A percentile compares a stretch with the other conserved stretches of the same genome.
Conservation (phyloP, 2,329 filamentous ascomycete genomes). For the Fonsecaea nubica region DNA sequence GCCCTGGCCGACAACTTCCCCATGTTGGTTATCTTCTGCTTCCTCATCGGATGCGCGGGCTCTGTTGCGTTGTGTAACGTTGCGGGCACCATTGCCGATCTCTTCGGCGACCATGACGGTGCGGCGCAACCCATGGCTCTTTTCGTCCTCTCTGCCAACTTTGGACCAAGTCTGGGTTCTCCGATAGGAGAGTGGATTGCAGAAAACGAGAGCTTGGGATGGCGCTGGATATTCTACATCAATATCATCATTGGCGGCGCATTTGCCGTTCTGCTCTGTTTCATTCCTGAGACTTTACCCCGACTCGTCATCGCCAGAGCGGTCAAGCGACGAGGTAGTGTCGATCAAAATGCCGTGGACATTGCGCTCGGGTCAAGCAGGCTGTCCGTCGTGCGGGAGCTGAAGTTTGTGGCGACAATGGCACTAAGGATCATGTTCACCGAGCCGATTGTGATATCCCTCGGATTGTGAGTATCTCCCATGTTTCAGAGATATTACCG, state of each 20-base stretch:
- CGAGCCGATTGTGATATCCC: constrained; percentile 50
- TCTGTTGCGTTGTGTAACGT: constrained; percentile 49
- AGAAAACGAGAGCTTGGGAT: constrained; percentile 46
- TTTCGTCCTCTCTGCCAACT: constrained; percentile 51
- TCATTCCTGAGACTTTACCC: constrained; percentile 52
- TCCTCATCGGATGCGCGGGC: constrained; percentile 47
- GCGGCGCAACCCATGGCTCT: constrained; percentile 54
- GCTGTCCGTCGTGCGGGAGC: constrained; percentile 49
- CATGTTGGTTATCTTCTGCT: constrained; percentile 50
- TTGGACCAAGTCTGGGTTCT: constrained; percentile 51
- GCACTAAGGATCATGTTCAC: constrained; percentile 53
- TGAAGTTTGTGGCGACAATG: constrained; percentile 52
- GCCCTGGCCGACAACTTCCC: constrained; percentile 47
- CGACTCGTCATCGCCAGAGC: constrained; percentile 48
- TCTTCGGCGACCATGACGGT: constrained; percentile 44
- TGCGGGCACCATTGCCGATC: constrained; percentile 46
- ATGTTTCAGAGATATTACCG: background rate
- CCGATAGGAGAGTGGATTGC: constrained; percentile 51
- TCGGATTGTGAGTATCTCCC: constrained; percentile 25
- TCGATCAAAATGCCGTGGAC: constrained; percentile 43
- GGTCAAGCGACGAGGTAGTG: constrained; percentile 43
- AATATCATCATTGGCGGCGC: constrained; percentile 51
- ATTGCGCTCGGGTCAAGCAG: constrained; percentile 45
- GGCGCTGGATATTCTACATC: constrained; percentile 48
- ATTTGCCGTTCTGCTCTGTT: constrained; percentile 47